Base-by-base conservation (phyloP, 495 filamentous ascomycete species). In the Penicillium pancosmium region DNA sequence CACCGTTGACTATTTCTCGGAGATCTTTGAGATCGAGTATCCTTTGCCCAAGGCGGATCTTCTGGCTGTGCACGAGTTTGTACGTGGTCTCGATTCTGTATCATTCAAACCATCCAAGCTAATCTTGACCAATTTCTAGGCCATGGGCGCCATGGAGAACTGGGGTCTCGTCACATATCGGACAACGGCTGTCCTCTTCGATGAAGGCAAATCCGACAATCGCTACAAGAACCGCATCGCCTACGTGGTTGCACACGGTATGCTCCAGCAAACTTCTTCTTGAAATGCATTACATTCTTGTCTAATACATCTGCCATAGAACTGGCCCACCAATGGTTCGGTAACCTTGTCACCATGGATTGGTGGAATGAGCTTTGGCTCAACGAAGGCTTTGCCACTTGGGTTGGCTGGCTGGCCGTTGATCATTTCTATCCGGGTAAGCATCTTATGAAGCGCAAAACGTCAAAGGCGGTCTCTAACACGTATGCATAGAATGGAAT, bases 241-340 rank as follows among this genome's bases (percentile, higher is more conserved):
- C 18, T 97, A 98, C 62, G 92, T 97, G 33, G 92, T 97, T 18
- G 90, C 91, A 6, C 92, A 96, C 72, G 77, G 74, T 80, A 41
- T 64, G 72, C 21, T 9, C 38, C 10, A 40, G 25, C 21, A 19
- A 15, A 4, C 16, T 11, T 34, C 11, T 19, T 49, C 16, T 15
- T 34, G 33, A 43, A 34, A 38, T 27, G 12, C 3, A 23, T 23
- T 23, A 21, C n/a, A 44, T 5, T 16, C 0, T 33, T n/a, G 10
- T 59, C 34, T 68, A 41, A 65, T 50, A 52, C 60, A 44, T 9
- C 12, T 19, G 5, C 10, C 50, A 57, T 4, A 84, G 93, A 98
- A 69, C 78, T 98, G 47, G 94, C 94, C 31, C 94, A 98, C 73
- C 94, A 98, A 77, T 98, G 94, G 94, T 98, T 97, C 67, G 94